A percentile compares a stretch with the other conserved stretches of the same genome.
Conservation (phyloP, 306 rosid species). For the Cotoneaster glaucophyllus region DNA sequence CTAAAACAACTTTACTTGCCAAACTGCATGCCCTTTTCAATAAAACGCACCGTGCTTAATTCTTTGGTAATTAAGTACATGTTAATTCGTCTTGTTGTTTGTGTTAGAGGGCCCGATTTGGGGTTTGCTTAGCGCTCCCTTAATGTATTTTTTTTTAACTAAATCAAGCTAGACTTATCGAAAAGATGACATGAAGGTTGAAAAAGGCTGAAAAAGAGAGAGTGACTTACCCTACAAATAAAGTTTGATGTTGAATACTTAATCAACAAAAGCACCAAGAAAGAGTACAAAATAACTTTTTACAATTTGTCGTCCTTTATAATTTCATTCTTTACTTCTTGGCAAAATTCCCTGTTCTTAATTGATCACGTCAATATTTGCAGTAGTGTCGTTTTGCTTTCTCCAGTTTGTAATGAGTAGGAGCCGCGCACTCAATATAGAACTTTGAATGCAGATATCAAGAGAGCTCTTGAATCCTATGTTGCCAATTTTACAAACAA, state of each 20-base stretch:
- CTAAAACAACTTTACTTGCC: slow-evolving; percentile 35
- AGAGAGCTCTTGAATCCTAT: not conserved
- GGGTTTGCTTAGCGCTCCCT: slow-evolving; percentile 57
- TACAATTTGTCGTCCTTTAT: slow-evolving; percentile 5
- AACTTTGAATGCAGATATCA: not conserved
- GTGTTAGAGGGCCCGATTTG: slow-evolving; percentile 37
- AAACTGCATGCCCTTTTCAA: slow-evolving; percentile 40
- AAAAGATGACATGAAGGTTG: slow-evolving; percentile 58
- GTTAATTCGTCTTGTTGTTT: slow-evolving; percentile 66
- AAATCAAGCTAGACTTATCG: slow-evolving; percentile 41
- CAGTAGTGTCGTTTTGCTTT: not conserved
- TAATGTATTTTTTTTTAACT: slow-evolving; percentile 25
- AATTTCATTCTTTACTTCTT: slow-evolving; percentile 6
- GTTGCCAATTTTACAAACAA: not conserved
- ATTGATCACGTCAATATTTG: not conserved
- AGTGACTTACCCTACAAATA: slow-evolving; percentile 56
- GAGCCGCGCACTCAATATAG: slow-evolving; percentile 1
- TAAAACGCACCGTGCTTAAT: slow-evolving; percentile 32
- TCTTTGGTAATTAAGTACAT: slow-evolving; percentile 37
- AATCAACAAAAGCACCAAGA: slow-evolving; percentile 17
- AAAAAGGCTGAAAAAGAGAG: slow-evolving; percentile 61
- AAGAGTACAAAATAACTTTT: slow-evolving; percentile 47
- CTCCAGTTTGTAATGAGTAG: not conserved
- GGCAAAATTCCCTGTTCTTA: not conserved
- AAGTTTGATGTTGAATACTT: slow-evolving; percentile 38